Conservation (phyloP, 208 protist genomes). For the Jaenimonas drosophilae region DNA sequence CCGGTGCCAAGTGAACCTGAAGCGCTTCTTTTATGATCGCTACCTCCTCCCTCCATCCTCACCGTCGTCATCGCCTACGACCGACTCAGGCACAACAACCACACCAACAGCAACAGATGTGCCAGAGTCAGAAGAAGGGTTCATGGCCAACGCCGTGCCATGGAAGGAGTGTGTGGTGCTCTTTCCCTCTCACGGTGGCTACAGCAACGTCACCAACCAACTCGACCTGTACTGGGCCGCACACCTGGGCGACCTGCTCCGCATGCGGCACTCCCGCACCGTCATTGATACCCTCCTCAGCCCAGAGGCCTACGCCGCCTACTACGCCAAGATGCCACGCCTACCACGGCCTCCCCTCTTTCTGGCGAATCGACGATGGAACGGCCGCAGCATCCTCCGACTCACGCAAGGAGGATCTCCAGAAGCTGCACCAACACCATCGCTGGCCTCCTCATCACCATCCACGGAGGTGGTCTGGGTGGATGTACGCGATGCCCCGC, state of each 20-base stretch:
- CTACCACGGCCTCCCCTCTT: slow-evolving; percentile 50
- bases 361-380: slow-evolving; percentile 25
- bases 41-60: slow-evolving; percentile 22
- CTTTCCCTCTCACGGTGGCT: slow-evolving; percentile 68
- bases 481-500: slow-evolving; percentile 34
- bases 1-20: slow-evolving; percentile 12
- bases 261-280: slow-evolving; percentile 40
- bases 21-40: slow-evolving; percentile 19
- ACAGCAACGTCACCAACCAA: slow-evolving; percentile 68
- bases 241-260: slow-evolving; percentile 39
- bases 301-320: slow-evolving; percentile 18
- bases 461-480: slow-evolving; percentile 24
- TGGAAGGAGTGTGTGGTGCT: slow-evolving; percentile 30
- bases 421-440: not conserved
- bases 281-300: slow-evolving; percentile 34
- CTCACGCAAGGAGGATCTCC: not conserved
- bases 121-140: too few relatives aligned
- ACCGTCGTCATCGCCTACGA: too few relatives aligned
- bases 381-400: slow-evolving; percentile 22
- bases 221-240: slow-evolving; percentile 69
- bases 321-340: slow-evolving; percentile 28
- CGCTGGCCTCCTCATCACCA: not conserved
- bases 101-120: slow-evolving; percentile 1
- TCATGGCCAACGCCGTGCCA: not conserved
- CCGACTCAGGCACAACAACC: slow-evolving; percentile 1